Evolutionary conservation across 345 rosid genomes (phyloP).

Genomic region (Populus ilicifolia): DNA sequence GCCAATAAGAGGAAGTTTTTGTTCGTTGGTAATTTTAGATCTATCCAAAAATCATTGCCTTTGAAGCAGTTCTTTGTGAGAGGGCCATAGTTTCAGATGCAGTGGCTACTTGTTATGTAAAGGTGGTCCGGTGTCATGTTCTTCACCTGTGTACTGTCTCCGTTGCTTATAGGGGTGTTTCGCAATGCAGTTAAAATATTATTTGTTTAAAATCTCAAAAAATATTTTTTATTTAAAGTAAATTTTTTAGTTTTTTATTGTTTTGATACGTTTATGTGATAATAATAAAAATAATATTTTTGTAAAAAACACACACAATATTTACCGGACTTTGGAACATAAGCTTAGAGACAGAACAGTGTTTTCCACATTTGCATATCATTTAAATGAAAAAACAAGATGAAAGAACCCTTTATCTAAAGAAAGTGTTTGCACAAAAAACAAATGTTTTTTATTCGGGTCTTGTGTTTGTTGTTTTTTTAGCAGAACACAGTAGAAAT

Average conservation of each 20-base stretch:
- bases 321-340: too few species aligned
- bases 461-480: background rate
- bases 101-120: constrained; percentile 16
- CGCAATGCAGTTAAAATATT: too few species aligned
- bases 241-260: too few species aligned
- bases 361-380: background rate
- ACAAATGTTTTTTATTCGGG: background rate
- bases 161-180: background rate
- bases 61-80: constrained; percentile 14
- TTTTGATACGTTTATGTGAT: too few species aligned
- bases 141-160: constrained; percentile 15
- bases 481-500: too few species aligned
- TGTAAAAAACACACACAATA: too few species aligned
- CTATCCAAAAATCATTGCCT: constrained; percentile 20
- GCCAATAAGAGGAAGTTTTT: constrained; percentile 15
- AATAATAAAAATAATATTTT: too few species aligned
- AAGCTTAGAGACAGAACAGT: constrained; percentile 24
- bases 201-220: too few species aligned
- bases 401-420: background rate
- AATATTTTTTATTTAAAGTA: too few species aligned
- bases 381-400: background rate
- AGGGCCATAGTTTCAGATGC: constrained; percentile 10
- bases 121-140: constrained; percentile 15
- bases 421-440: background rate
- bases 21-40: constrained; percentile 30